A percentile compares a stretch with the other conserved stretches of the same genome.
Conservation (phyloP, 75 land plant genomes). For the Selaginella tamariscina region DNA sequence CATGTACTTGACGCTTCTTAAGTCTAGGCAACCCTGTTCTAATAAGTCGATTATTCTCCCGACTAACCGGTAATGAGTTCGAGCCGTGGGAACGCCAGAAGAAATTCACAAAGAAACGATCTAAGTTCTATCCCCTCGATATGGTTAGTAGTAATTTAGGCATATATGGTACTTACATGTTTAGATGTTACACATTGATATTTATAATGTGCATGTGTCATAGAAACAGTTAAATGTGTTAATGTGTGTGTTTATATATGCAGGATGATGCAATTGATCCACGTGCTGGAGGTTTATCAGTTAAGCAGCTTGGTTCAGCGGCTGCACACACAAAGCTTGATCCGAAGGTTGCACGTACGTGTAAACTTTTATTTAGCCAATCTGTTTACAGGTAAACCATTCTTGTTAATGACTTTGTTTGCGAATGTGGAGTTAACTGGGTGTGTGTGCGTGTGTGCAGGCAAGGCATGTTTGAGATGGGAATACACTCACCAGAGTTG, state of each 20-base stretch:
- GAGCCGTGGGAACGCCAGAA: slow-evolving; percentile 78
- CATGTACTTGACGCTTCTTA: slow-evolving; percentile 62
- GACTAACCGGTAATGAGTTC: slow-evolving; percentile 68
- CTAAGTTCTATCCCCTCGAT: slow-evolving; percentile 50
- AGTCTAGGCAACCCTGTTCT: slow-evolving; percentile 53
- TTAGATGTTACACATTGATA: neutral
- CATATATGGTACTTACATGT: neutral
- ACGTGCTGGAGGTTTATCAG: slow-evolving; percentile 51
- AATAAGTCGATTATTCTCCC: too few species aligned
- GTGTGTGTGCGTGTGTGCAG: too few species aligned
- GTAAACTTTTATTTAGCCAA: slow-evolving; percentile 52
- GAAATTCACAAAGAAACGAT: slow-evolving; percentile 40
- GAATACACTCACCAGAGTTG: neutral
- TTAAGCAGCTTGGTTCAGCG: slow-evolving; percentile 48
- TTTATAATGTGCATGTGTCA: neutral
- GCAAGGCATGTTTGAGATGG: too few species aligned
- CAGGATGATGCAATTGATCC: slow-evolving; percentile 55
- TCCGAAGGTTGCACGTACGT: slow-evolving; percentile 40
- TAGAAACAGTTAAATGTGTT: neutral
- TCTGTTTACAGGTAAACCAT: slow-evolving; percentile 47
- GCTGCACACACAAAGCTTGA: slow-evolving; percentile 46
- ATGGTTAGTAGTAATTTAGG: slow-evolving; percentile 27
- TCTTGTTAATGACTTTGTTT: too few species aligned
- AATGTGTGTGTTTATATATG: neutral
- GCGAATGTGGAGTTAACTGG: neutral